phyloP scores from a whole-genome alignment of 371 early-diverging fungal genomes.

The Mortierella sp. region DNA sequence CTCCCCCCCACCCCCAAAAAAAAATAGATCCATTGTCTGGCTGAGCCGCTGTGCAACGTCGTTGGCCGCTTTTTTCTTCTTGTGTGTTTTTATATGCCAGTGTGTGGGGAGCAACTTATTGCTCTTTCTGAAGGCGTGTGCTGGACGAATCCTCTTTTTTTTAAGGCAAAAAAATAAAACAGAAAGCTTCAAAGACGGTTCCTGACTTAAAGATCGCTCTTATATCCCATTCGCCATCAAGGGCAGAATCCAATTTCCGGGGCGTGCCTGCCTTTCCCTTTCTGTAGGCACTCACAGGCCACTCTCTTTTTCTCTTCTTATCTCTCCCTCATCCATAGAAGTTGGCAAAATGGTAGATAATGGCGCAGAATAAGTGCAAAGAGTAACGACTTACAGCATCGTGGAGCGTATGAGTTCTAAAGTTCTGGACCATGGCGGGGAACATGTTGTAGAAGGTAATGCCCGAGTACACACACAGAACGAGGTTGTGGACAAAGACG shows the following conservation, averaged over 20 bases:
- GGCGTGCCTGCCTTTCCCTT: not conserved
- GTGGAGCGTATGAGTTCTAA: slow-evolving; percentile 55
- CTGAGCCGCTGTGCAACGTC: not conserved
- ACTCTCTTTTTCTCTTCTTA: not conserved
- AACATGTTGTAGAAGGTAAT: slow-evolving; percentile 76
- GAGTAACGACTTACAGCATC: slow-evolving; percentile 53
- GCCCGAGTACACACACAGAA: slow-evolving; percentile 76
- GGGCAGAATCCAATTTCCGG: too few species aligned
- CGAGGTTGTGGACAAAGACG: slow-evolving; percentile 81
- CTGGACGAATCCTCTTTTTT: too few species aligned
- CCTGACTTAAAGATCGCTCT: too few species aligned
- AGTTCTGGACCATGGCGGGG: slow-evolving; percentile 62
- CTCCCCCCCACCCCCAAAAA: slow-evolving; percentile 5
- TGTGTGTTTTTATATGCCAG: not conserved
- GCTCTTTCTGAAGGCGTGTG: too few species aligned
- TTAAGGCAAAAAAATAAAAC: too few species aligned
- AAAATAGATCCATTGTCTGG: slow-evolving; percentile 22
- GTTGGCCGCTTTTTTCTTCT: not conserved
- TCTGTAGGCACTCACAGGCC: too few species aligned
- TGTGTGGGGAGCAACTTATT: too few species aligned
- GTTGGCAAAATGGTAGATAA: too few species aligned
- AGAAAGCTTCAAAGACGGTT: too few species aligned
- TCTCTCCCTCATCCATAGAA: not conserved
- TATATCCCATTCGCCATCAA: slow-evolving; percentile 2
- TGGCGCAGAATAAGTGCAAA: too few species aligned